phyloP scores from a whole-genome alignment of 129 eudicot genomes.

The Arctium lappa region DNA sequence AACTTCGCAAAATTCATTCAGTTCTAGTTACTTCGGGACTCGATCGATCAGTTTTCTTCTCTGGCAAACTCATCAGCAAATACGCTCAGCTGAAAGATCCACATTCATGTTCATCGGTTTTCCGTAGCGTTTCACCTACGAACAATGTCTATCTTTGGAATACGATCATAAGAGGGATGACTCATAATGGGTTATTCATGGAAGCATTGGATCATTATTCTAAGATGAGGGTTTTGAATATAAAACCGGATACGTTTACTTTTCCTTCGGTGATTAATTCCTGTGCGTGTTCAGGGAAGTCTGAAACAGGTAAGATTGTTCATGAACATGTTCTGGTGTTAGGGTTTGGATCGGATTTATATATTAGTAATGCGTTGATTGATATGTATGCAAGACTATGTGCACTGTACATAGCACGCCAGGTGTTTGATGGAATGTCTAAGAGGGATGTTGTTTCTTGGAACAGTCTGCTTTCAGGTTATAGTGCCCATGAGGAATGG shows the following conservation, averaged over 20 bases:
- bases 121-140: slow-evolving; percentile 28
- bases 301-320: slow-evolving; percentile 36
- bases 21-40: slow-evolving; percentile 46
- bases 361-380: slow-evolving; percentile 59
- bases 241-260: slow-evolving; percentile 56
- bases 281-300: slow-evolving; percentile 44
- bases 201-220: slow-evolving; percentile 45
- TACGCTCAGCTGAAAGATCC: slow-evolving; percentile 56
- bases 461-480: slow-evolving; percentile 74
- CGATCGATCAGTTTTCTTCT: slow-evolving; percentile 37
- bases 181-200: slow-evolving; percentile 45
- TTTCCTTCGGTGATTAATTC: slow-evolving; percentile 76
- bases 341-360: slow-evolving; percentile 58
- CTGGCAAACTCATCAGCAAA: slow-evolving; percentile 53
- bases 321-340: slow-evolving; percentile 43
- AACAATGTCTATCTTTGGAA: slow-evolving; percentile 52
- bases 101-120: slow-evolving; percentile 32
- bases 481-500: slow-evolving; percentile 64
- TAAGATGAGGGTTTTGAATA: slow-evolving; percentile 37
- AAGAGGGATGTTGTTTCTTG: slow-evolving; percentile 55
- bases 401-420: slow-evolving; percentile 32
- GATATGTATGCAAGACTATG: slow-evolving; percentile 53
- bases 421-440: slow-evolving; percentile 55
- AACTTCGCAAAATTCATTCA: slow-evolving; percentile 50
- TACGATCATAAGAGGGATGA: slow-evolving; percentile 66